A percentile compares a stretch with the other conserved stretches of the same genome.
Conservation (phyloP, 106 monocot genomes). For the Gastrodia elata region DNA sequence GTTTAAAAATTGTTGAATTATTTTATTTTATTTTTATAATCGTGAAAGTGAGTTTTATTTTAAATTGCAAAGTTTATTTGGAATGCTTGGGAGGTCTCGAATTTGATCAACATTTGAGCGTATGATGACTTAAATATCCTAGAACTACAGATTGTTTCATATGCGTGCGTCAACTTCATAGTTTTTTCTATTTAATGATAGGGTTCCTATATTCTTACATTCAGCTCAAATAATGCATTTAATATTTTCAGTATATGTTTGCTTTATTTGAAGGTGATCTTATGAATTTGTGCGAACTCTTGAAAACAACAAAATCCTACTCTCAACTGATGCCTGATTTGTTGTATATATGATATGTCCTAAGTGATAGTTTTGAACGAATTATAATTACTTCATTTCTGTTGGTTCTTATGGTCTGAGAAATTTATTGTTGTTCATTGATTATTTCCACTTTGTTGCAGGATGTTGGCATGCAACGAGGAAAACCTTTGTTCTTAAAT, state of each 20-base stretch:
- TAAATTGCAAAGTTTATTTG: too few relatives aligned
- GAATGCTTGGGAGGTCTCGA: too few relatives aligned
- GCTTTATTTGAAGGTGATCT: too few relatives aligned
- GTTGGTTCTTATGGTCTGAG: not conserved
- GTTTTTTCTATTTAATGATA: not conserved
- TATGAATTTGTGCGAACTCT: not conserved
- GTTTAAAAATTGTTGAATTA: too few relatives aligned
- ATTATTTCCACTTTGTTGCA: constrained; percentile 20
- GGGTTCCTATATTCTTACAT: not conserved
- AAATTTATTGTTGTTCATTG: not conserved
- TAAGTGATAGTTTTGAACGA: not conserved
- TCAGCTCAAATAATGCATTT: too few relatives aligned
- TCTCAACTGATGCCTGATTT: not conserved
- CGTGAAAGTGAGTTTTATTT: not conserved
- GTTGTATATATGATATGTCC: not conserved
- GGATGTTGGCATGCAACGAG: constrained; percentile 69
- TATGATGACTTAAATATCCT: not conserved
- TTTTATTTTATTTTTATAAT: not conserved
- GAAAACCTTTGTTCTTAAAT: constrained; percentile 71
- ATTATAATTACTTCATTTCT: not conserved
- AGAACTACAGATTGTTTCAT: not conserved
- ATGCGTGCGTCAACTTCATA: too few relatives aligned
- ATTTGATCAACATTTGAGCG: too few relatives aligned
- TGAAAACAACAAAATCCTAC: not conserved
- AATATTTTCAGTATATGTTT: too few relatives aligned